Base-by-base conservation (phyloP, 2,329 filamentous ascomycete genomes). In the Aspergillus piperis region DNA sequence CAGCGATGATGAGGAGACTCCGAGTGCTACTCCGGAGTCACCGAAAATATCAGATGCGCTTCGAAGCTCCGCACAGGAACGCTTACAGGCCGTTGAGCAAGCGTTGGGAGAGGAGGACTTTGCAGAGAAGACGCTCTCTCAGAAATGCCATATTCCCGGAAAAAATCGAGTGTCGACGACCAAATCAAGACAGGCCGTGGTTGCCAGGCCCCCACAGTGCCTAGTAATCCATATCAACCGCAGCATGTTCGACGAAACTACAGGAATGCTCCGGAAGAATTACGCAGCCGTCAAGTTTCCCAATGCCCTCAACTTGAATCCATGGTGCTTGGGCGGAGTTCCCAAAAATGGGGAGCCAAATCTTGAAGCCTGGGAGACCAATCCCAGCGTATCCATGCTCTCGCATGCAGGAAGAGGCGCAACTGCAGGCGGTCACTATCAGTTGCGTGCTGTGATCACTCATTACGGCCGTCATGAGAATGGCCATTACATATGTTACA, bases 401-500 rank as follows among this genome's bases (percentile, higher is more conserved):
- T 83, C 88, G 0, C 84, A 84, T 4, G 77, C 79, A 8, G 87
- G 85, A 2, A 82, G 79, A 62, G 77, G 78, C 0, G 86, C 86
- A 2, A 82, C 61, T 30, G 62, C 67, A 42, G 75, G 66, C 57
- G 71, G 64, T 56, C 68, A 88, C 1, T 98, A 96, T 73, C 86
- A 91, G 70, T 81, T 98, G 15, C 86, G 90, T 56, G 92, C 93
- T 30, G 90, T 94, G 0, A 86, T 98, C 8, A 95, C 92, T 1
- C 95, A 98, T 72, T 91, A 90, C 63, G 95, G 95, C 3, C 84
- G 90, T 32, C 95, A 98, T 73, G 92, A 97, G 63, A 96, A 96
- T 68, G 95, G 95, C 0, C 95, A 99, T 77, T 98, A 99, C 68
- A 88, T 97, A 41, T 96, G 92, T 73, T 96, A 95, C 75, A 85